A percentile compares a stretch with the other conserved stretches of the same genome.
These are phyloP conservation scores for Erodium maritimum DNA, from an alignment of 345 rosid species.

Conservation along the genomic window DNA sequence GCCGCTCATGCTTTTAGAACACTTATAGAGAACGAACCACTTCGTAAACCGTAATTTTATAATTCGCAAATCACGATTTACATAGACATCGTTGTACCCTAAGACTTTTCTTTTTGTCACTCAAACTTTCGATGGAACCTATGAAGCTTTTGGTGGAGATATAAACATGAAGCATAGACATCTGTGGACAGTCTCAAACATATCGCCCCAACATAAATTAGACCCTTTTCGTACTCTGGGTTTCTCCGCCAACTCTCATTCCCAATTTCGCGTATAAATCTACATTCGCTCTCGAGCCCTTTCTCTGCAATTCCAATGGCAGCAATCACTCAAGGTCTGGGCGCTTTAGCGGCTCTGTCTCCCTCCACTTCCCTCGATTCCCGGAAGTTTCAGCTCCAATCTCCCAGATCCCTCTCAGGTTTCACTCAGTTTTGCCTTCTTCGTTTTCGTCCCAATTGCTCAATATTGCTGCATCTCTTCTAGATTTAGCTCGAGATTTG, in stretches of 20 bases:
- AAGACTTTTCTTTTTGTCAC: too few species aligned
- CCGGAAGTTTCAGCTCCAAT: constrained; percentile 25
- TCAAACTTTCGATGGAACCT: too few species aligned
- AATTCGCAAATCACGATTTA: too few species aligned
- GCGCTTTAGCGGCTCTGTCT: constrained; percentile 40
- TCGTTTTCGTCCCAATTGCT: not conserved
- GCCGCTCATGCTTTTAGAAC: too few species aligned
- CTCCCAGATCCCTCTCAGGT: constrained; percentile 49
- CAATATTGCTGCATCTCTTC: not conserved
- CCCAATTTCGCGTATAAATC: constrained; percentile 15
- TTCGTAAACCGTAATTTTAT: too few species aligned
- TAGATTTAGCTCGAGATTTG: not conserved
- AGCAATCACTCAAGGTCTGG: constrained; percentile 49
- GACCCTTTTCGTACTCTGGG: not conserved
- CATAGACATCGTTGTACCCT: too few species aligned
- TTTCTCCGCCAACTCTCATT: not conserved
- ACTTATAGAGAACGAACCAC: too few species aligned
- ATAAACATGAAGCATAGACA: too few species aligned
- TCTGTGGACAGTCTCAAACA: too few species aligned
- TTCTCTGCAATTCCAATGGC: constrained; percentile 25
- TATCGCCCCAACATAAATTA: too few species aligned
- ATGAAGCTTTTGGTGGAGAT: too few species aligned
- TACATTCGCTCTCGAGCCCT: constrained; percentile 9
- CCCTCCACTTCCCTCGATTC: constrained; percentile 38
- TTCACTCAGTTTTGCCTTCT: not conserved